Base-by-base conservation (phyloP, 148 eudicot genomes). In the Oxyria digyna region DNA sequence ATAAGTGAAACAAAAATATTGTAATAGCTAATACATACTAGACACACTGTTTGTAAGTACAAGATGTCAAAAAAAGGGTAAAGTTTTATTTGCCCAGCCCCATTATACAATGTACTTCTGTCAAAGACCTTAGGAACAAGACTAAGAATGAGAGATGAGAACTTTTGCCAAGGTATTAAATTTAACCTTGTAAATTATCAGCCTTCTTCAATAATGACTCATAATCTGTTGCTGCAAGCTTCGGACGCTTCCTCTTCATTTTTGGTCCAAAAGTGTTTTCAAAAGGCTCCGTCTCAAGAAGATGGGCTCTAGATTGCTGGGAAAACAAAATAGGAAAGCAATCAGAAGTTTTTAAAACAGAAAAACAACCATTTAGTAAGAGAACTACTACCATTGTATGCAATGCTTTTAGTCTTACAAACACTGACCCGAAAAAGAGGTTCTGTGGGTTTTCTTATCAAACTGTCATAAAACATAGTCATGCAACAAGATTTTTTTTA, bases 221-320 rank as follows among this genome's bases (percentile, higher is more conserved):
- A n/a, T n/a, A n/a, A n/a, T n/a, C n/a, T n/a, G n/a, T n/a, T n/a
- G n/a, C n/a, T n/a, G n/a, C n/a, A n/a, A n/a, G n/a, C 84, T 84
- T 87, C 26, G 97, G 91, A 29, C 86, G 85, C 73, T 93, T 91
- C 59, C 97, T 77, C 81, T 83, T 87, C 69, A 75, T 69, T 79
- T 91, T 94, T 23, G 92, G 91, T 74, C 99, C 99, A 74, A 94
- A 94, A 15, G 92, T 83, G 81, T 88, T 82, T 76, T 75, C 81
- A 75, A 90, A 83, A 31, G 97, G 87, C 80, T 87, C 82, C 4
- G 84, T 86, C 78, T 94, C 97, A 14, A 85, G 89, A 73, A 90
- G 96, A 81, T 94, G 96, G 71, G 84, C 87, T 83, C 87, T 88
- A 45, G 76, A 72, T 86, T 90, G 98, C 98, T 87, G 42, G 29